These are phyloP conservation scores for Posidonia australis DNA, from an alignment of 106 monocot genomes.

Conservation along the genomic window DNA sequence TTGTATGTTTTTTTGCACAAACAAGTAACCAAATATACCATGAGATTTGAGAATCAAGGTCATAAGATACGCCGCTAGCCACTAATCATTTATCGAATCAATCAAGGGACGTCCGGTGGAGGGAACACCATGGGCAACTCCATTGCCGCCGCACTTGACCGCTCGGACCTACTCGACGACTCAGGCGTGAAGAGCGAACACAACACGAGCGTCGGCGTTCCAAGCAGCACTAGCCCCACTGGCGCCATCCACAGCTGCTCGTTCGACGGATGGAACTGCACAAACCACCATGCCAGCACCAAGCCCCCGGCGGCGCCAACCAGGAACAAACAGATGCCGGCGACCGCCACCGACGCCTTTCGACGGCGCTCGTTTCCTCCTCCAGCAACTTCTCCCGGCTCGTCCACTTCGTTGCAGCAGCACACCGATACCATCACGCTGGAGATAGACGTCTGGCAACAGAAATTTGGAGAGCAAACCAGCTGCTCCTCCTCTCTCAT, in stretches of 20 bases:
- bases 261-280: slow-evolving; percentile 26
- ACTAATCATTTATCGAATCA: too few relatives aligned
- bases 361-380: not conserved
- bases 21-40: too few relatives aligned
- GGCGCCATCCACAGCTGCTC: slow-evolving; percentile 56
- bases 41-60: too few relatives aligned
- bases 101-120: not conserved
- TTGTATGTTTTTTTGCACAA: too few relatives aligned
- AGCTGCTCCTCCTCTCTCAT: too few relatives aligned
- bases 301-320: slow-evolving; percentile 20
- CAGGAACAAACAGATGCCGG: slow-evolving; percentile 5
- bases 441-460: too few relatives aligned
- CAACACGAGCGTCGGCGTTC: slow-evolving; percentile 32
- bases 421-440: not conserved
- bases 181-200: slow-evolving; percentile 31
- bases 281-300: slow-evolving; percentile 36
- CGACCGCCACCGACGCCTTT: not conserved
- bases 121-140: not conserved
- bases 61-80: too few relatives aligned
- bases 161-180: slow-evolving; percentile 4
- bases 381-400: not conserved
- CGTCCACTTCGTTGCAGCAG: not conserved
- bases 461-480: too few relatives aligned
- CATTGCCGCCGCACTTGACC: too few relatives aligned
- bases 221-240: slow-evolving; percentile 30